Conservation (phyloP, 148 eudicot genomes). For the Heliamphora exappendiculata region DNA sequence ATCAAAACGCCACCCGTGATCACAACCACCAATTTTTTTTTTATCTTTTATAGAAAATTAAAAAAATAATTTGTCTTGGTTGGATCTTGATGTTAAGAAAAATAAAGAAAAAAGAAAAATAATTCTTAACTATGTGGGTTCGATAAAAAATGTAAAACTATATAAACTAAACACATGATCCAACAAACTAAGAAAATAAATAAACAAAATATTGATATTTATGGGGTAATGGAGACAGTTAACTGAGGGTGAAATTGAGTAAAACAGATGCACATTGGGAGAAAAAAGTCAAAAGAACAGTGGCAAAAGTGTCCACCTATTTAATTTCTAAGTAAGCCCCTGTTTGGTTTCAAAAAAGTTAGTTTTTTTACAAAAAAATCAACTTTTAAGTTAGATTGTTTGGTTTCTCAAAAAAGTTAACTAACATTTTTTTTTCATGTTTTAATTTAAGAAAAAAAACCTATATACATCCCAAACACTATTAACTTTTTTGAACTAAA, state of each 20-base stretch:
- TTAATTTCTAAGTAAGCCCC: too few relatives aligned
- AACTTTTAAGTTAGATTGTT: too few relatives aligned
- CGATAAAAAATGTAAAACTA: neutral
- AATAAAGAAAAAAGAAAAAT: neutral
- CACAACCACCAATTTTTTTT: neutral
- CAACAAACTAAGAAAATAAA: neutral
- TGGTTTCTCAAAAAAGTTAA: too few relatives aligned
- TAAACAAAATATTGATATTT: neutral
- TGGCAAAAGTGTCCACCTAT: neutral
- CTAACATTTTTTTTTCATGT: too few relatives aligned
- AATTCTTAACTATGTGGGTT: neutral
- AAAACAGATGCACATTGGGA: neutral
- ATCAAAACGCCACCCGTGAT: constrained; percentile 16
- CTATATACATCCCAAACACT: too few relatives aligned
- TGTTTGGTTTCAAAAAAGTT: too few relatives aligned
- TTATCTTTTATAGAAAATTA: neutral
- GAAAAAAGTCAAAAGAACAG: neutral
- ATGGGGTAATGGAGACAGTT: neutral
- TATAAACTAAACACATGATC: neutral
- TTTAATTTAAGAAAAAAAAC: too few relatives aligned
- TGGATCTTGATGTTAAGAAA: neutral
- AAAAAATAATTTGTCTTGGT: neutral
- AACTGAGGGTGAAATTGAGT: neutral
- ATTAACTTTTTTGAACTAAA: too few relatives aligned
- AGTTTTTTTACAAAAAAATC: too few relatives aligned